Percentiles rank a stretch among this genome's conserved stretches.
Conservation (phyloP, 306 rosid species). For the Rosa persica region DNA sequence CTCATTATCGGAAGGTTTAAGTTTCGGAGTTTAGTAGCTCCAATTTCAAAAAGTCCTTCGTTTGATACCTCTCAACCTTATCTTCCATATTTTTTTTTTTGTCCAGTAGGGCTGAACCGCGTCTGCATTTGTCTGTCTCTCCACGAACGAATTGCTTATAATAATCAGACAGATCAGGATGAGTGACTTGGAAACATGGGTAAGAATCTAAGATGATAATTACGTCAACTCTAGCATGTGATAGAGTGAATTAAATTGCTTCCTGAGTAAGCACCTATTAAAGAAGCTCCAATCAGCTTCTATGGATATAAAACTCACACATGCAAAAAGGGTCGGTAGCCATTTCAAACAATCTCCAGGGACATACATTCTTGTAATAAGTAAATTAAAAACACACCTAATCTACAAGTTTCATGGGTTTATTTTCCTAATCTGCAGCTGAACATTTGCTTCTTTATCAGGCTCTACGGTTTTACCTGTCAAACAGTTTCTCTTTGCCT, state of each 20-base stretch:
- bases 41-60: background rate
- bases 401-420: background rate
- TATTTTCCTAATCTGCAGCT: background rate
- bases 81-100: background rate
- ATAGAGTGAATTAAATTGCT: slow-evolving; percentile 24
- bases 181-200: slow-evolving; percentile 10
- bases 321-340: slow-evolving; percentile 40
- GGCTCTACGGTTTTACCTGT: background rate
- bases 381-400: background rate
- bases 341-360: slow-evolving; percentile 8
- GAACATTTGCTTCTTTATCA: background rate
- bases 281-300: slow-evolving; percentile 8
- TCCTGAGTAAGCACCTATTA: slow-evolving; percentile 10
- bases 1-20: background rate
- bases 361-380: slow-evolving; percentile 22
- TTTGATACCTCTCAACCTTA: background rate
- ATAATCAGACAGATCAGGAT: slow-evolving; percentile 3
- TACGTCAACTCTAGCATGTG: slow-evolving; percentile 74
- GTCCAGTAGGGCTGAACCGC: background rate
- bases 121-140: background rate
- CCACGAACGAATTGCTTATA: background rate
- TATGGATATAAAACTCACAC: slow-evolving; percentile 26
- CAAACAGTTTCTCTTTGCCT: background rate
- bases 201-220: slow-evolving; percentile 12
- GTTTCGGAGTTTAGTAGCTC: background rate